These are phyloP conservation scores for Penicillium lagena DNA, from an alignment of 495 filamentous ascomycete species.

Conservation along the genomic window DNA sequence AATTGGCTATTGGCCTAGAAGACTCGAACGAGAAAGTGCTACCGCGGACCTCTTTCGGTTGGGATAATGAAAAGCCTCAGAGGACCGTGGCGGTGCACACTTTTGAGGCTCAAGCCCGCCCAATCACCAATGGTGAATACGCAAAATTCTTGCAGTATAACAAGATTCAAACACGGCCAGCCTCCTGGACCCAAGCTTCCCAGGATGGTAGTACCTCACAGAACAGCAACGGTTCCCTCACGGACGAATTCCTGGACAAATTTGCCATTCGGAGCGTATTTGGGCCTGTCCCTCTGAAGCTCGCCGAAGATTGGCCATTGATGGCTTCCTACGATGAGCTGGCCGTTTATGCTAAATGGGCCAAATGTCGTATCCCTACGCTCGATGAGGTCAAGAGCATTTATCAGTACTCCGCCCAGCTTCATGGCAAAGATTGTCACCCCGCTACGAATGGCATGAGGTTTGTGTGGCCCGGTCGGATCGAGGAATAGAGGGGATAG, in stretches of 20 bases:
- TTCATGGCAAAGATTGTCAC: too few species aligned
- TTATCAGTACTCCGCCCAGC: conserved; percentile 39
- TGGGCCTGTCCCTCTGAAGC: conserved; percentile 66
- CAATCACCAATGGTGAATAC: conserved; percentile 89
- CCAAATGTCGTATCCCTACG: conserved; percentile 81
- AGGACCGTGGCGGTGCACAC: conserved; percentile 52
- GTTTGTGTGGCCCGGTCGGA: too few species aligned
- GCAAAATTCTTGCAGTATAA: conserved; percentile 64
- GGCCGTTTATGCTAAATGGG: conserved; percentile 68
- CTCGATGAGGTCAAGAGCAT: conserved; percentile 79
- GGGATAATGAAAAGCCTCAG: conserved; percentile 89
- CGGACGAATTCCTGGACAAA: conserved; percentile 35
- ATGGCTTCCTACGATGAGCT: conserved; percentile 90
- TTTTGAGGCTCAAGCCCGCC: conserved; percentile 74
- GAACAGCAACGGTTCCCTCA: conserved; percentile 23
- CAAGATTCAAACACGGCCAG: conserved; percentile 53
- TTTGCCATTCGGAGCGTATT: conserved; percentile 76
- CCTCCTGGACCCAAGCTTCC: conserved; percentile 59
- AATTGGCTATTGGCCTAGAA: conserved; percentile 64
- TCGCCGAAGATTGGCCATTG: conserved; percentile 86
- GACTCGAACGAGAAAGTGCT: conserved; percentile 58
- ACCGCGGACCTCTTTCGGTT: conserved; percentile 61
- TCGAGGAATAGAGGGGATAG: too few species aligned
- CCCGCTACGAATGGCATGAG: too few species aligned
- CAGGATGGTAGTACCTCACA: conserved; percentile 28